Base-by-base conservation (phyloP, 805 yeast species). In the Candida endomychidarum region DNA sequence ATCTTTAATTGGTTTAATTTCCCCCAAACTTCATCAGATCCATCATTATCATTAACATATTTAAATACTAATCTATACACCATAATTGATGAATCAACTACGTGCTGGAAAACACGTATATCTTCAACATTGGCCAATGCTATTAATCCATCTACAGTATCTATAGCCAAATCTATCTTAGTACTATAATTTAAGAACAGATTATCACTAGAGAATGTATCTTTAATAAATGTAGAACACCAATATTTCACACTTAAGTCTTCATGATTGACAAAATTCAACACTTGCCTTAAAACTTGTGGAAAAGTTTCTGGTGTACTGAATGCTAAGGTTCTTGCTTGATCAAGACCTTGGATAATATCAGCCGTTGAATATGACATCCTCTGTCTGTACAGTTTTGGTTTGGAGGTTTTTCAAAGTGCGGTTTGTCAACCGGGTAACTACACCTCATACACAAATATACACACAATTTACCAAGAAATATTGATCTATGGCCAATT, bases 1-100 rank as follows among this genome's bases (percentile, higher is more conserved):
- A 67, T 65, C 60, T 85, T 86, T 51, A 90, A 60, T 5, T 67
- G 71, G 11, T 67, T 57, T 45, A 86, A 52, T 33, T 71, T 67
- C 18, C 63, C 57, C 95, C 95, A 88, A 15, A 63, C 50, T n/a
- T 49, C 56, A 37, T 51, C 51, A 43, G 68, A 60, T 23, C 74
- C 72, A 39, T 76, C 78, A 43, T 65, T 65, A n/a, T 71, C 69
- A 8, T 73, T 69, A 40, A 75, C 69, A 41, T 65, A 65, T 32
- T 58, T 54, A 50, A 76, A 76, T 5, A 74, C 68, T 19, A 75
- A 54, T 32, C 63, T 67, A 53, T 68, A 77, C 7, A 67, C 63
- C 10, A 74, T 57, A 24, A 64, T 52, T 20, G 73, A 47, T n/a
- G 66, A 54, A 49, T 68, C 65, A 29, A 70, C 52, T 27, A 55